Conservation (phyloP, 768 basidiomycete genomes). For the Boletus fagicola region DNA sequence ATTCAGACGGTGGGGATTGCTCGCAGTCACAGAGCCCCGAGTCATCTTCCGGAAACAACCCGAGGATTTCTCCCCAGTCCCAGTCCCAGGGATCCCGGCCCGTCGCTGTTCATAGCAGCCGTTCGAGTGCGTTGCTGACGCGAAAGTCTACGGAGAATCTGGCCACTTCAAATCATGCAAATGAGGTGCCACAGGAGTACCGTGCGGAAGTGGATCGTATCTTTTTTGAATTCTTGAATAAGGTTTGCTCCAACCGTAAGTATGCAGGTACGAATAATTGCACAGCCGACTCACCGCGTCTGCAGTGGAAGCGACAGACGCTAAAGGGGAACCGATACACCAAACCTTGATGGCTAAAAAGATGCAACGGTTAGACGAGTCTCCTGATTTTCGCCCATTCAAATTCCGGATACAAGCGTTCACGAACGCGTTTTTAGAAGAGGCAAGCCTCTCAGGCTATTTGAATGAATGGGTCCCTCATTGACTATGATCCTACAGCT, state of each 20-base stretch:
- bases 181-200: constrained; percentile 80
- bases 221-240: constrained; percentile 87
- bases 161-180: constrained; percentile 37
- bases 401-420: constrained; percentile 99
- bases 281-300: constrained; percentile 17
- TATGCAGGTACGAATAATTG: constrained; percentile 18
- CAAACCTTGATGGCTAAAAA: constrained; percentile 99
- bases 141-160: constrained; percentile 30
- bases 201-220: constrained; percentile 81
- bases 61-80: constrained; percentile 24
- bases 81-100: constrained; percentile 26
- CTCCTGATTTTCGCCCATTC: constrained; percentile 95
- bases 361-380: constrained; percentile 97
- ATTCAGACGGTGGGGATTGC: constrained; percentile 41
- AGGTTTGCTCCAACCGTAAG: constrained; percentile 86
- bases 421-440: constrained; percentile 92
- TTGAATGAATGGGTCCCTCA: constrained; percentile 1
- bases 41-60: constrained; percentile 27
- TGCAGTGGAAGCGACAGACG: constrained; percentile 87
- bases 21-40: constrained; percentile 34
- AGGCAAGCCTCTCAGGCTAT: constrained; percentile 45
- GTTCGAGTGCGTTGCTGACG: constrained; percentile 13
- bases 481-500: constrained; percentile 48
- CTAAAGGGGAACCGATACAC: constrained; percentile 95
- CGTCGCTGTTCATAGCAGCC: constrained; percentile 14